Conservation (phyloP, 495 filamentous ascomycete genomes). For the Aspergillus wentii region DNA sequence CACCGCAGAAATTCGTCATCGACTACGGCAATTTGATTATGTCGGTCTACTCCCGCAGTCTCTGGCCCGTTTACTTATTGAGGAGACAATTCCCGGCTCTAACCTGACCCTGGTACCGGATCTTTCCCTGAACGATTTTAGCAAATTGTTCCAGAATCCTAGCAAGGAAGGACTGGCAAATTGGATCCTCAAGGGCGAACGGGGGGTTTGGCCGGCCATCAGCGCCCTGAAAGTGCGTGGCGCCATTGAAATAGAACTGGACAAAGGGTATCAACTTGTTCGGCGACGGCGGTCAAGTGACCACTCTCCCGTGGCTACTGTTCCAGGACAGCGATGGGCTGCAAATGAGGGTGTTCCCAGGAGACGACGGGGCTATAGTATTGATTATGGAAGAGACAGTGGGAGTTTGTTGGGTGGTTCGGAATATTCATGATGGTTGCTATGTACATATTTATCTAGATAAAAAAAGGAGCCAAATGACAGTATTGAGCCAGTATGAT, state of each 20-base stretch:
- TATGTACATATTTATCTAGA: no score
- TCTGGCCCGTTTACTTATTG: slow-evolving; percentile 75
- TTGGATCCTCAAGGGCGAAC: slow-evolving; percentile 82
- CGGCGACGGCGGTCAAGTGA: slow-evolving; percentile 51
- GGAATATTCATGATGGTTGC: no score
- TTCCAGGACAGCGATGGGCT: slow-evolving; percentile 7
- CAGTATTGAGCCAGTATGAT: no score
- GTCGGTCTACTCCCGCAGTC: slow-evolving; percentile 63
- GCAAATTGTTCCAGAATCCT: slow-evolving; percentile 73
- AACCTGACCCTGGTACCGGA: slow-evolving; percentile 81
- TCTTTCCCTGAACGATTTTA: slow-evolving; percentile 64
- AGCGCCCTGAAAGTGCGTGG: slow-evolving; percentile 78
- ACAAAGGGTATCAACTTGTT: slow-evolving; percentile 76
- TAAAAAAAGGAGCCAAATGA: no score
- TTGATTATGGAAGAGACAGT: slow-evolving; percentile 6
- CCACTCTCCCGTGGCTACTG: slow-evolving; percentile 5
- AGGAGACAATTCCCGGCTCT: slow-evolving; percentile 79
- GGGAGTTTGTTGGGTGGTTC: slow-evolving; percentile 3
- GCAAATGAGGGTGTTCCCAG: slow-evolving; percentile 28
- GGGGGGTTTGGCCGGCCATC: slow-evolving; percentile 90
- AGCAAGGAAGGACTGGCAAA: slow-evolving; percentile 70
- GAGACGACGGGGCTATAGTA: slow-evolving; percentile 18
- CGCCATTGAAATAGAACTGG: slow-evolving; percentile 80
- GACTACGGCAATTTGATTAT: slow-evolving; percentile 75
- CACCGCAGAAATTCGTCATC: slow-evolving; percentile 74